Base-by-base conservation (phyloP, 1,284 basidiomycete species). In the Calocybe gambosa region DNA sequence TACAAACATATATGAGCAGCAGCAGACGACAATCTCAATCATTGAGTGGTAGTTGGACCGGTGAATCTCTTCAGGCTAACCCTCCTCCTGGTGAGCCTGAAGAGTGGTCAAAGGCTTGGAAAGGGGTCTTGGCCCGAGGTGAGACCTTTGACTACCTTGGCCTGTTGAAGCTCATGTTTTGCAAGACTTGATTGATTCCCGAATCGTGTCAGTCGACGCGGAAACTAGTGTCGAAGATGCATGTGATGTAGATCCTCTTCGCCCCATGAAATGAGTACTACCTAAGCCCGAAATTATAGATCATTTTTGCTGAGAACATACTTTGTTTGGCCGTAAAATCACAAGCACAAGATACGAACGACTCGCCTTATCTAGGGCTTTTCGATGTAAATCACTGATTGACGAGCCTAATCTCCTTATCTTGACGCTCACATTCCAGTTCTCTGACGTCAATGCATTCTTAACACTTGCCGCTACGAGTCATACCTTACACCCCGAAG, bases 381-480 rank as follows among this genome's bases (percentile, higher is more conserved):
- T 89, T 89, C 55, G 87, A 89, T 62, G 87, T 89, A 55, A 46
- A 82, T 31, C 12, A 18, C 29, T 33, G 44, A 25, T 41, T 39
- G 42, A 23, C 20, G 42, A 29, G 39, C 15, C 29, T 29, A 15
- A 19, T 42, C 42, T 20, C 41, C 20, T 43, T 33, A 16, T 21
- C 15, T 29, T 12, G 28, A 6, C 28, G 19, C 43, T 35, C 33
- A 36, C 12, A 44, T 43, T 31, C 5, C 54, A 89, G 86, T 89
- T 79, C 55, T 80, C 86, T 12, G 86, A 89, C 57, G 83, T 89
- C 18, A 89, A 89, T 57, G 84, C 86, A 16, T 89, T 89, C 57
- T 64, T 89, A 52, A 86, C 83, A 1, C 68, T 89, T 35, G 86
- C 86, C 5, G 86, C 87, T 5, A 88, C 84, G 4, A 70, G 80